Base-by-base conservation (phyloP, 495 filamentous ascomycete genomes). In the Aspergillus ellipticus region DNA sequence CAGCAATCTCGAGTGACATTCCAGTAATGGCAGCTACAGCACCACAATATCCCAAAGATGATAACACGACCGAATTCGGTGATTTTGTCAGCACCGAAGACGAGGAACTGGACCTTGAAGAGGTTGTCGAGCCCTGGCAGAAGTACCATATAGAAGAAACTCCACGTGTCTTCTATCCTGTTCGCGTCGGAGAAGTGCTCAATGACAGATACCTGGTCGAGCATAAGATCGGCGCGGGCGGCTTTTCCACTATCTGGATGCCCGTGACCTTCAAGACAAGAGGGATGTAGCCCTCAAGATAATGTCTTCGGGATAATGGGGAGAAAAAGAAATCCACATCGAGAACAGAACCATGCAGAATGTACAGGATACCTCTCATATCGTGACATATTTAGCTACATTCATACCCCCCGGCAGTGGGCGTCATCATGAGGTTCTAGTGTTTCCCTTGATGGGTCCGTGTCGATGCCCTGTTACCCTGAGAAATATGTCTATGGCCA, bases 201-300 rank as follows among this genome's bases (percentile, higher is more conserved):
- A 84, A 92, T 63, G 88, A 88, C 33, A 87, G 88, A 69, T 93
- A 95, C 72, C 89, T 87, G 9, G 82, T 95, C 24, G 84, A 92
- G 60, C 85, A 89, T 63, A 93, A 95, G 75, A 78, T 92, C 17
- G 90, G 90, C 17, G 92, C 84, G 86, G 89, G 90, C 56, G 89
- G 91, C 62, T 90, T 90, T 71, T 91, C 87, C 9, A 93, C 89
- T 10, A 90, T 95, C 35, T 93, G 89, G 90, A 76, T 93, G 71
- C 68, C 21, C 56, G 53, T 53, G 69, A 78, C 59, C 52, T 61
- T 22, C 56, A 56, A 59, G 70, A 61, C 39, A 57, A 63, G 16
- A 65, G 22, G 31, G 37, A 67, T 24, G 62, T 66, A 19, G 66
- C 66, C 19, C 56, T 71, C 43, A 71, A 69, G 53, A 49, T 64